Conservation (phyloP, 2,329 filamentous ascomycete species). For the Neurospora sp. region DNA sequence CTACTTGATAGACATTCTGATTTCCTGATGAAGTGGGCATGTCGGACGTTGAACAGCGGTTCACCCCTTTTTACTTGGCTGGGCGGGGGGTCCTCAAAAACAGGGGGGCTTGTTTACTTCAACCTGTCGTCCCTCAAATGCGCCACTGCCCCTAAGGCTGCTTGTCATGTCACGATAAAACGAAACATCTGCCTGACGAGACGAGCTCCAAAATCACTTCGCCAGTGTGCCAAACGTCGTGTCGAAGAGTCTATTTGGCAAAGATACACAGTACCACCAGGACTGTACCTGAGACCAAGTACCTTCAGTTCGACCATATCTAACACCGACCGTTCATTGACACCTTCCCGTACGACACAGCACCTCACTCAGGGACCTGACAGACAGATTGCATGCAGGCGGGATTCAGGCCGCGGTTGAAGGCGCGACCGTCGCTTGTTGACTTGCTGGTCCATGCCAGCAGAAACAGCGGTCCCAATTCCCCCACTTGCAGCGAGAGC, state of each 20-base stretch:
- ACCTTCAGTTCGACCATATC: background rate
- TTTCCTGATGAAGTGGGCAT: background rate
- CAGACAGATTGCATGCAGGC: constrained; percentile 39
- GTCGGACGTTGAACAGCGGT: background rate
- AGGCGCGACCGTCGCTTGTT: constrained; percentile 43
- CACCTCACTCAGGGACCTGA: background rate
- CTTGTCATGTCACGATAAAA: background rate
- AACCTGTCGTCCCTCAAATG: background rate
- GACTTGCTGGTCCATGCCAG: constrained; percentile 35
- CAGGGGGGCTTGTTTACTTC: background rate
- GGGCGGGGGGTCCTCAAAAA: background rate
- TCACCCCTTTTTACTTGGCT: background rate
- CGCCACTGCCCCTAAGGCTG: background rate
- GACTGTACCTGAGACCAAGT: background rate
- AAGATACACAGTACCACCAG: background rate
- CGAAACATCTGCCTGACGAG: background rate
- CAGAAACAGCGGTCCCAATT: constrained; percentile 18
- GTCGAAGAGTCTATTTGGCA: background rate
- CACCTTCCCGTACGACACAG: background rate
- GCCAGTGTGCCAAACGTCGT: background rate
- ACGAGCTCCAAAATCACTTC: background rate
- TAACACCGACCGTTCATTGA: background rate
- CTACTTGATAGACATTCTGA: background rate
- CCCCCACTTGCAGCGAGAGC: background rate
- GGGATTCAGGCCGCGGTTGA: constrained; percentile 39